These are phyloP conservation scores for Ceratocystiopsis minuta DNA, from an alignment of 2,329 filamentous ascomycete genomes.

Conservation along the genomic window DNA sequence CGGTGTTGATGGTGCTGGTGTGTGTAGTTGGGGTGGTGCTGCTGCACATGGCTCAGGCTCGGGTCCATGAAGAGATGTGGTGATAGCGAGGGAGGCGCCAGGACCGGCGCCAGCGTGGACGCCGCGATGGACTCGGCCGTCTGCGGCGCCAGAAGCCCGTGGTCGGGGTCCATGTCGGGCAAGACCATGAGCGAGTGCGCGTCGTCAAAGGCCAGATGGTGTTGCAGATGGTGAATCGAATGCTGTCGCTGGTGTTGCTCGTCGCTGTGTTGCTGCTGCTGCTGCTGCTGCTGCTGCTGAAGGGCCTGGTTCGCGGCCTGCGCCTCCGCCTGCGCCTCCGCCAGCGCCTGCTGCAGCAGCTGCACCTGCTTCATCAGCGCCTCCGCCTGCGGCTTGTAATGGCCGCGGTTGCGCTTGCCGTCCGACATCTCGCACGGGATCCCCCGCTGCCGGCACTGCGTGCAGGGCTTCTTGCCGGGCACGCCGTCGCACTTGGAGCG, in stretches of 20 bases:
- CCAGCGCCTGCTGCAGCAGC: constrained; percentile 1
- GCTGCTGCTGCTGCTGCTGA: background rate
- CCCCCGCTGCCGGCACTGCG: constrained; percentile 3
- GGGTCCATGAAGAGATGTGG: too few relatives aligned
- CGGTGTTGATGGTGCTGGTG: too few relatives aligned
- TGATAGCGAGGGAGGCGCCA: background rate
- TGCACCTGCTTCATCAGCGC: constrained; percentile 2
- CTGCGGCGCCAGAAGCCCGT: too few relatives aligned
- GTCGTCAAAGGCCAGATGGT: constrained; percentile 1
- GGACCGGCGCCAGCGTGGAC: background rate
- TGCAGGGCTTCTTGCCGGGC: constrained; percentile 3
- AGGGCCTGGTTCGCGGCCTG: constrained; percentile 1
- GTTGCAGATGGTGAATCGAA: background rate
- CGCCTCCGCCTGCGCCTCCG: constrained; percentile 3
- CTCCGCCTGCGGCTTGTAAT: constrained; percentile 7
- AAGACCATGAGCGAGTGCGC: background rate
- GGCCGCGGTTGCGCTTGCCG: constrained; percentile 6
- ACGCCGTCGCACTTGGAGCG: constrained; percentile 5
- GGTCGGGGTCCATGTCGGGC: background rate
- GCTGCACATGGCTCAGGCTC: too few relatives aligned
- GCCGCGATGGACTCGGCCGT: constrained; percentile 1
- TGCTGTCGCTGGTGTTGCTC: background rate
- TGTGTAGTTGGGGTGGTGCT: too few relatives aligned
- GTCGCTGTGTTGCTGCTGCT: background rate
- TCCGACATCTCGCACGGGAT: constrained; percentile 5